Evolutionary conservation across 2,329 filamentous ascomycete species (phyloP), one percentile per base, ranked within the genome.

Genomic region (Lachnellula arida): DNA sequence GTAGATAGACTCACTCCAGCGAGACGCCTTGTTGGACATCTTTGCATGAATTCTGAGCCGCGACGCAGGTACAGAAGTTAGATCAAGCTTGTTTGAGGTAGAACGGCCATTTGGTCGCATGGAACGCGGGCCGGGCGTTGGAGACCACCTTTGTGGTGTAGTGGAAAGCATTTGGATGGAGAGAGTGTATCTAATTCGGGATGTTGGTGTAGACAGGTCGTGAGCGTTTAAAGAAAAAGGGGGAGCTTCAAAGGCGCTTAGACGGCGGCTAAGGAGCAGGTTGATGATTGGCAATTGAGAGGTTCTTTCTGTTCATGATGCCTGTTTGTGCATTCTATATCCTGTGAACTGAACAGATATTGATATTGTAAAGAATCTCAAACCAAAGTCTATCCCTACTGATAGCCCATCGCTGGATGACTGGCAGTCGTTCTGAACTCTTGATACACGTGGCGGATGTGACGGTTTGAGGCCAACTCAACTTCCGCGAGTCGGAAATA

Each of bases 1-100:
- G 12, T 25, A 34, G 39, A 23, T 32, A 25, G 42, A 17, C 11
- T 44, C 53, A 46, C 28, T 49, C 49, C 40, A 58, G 64, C 65
- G 65, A 63, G 61, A 66, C 64, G 64, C 65, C 56, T 56, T 56
- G 51, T 50, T 11, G 46, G 54, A 39, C 53, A 42, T 28, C 59
- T 25, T 39, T 58, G 58, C 61, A 59, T 55, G 25, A 42, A 28
- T 17, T 54, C 23, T 48, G 55, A 60, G 51, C 52, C 50, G 53
- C 52, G 17, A 55, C 58, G 61, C 60, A 64, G 59, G 60, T 59
- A 63, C 60, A 49, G 43, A 40, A 55, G 53, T 47, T 51, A 56
- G 55, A 37, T 56, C 32, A 50, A 59, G 57, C 53, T 53, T 48
- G 17, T 35, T 7, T 28, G n/a, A 49, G 51, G 49, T 37, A 49